phyloP scores from a whole-genome alignment of 225 moss, liverwort and hornwort species.

The Polytrichum formosum region DNA sequence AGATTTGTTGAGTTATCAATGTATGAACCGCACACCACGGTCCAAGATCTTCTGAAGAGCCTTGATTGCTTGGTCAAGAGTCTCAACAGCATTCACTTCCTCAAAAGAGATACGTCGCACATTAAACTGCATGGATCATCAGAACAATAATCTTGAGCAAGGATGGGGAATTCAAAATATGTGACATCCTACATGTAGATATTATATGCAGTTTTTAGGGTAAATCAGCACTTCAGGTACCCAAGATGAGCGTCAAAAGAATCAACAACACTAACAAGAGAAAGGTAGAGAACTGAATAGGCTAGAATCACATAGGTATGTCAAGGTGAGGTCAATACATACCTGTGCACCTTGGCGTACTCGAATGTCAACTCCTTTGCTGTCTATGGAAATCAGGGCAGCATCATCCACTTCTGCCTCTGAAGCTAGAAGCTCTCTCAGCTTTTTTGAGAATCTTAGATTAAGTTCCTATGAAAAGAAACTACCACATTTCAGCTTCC shows the following conservation, averaged over 20 bases:
- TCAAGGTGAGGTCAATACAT: neutral
- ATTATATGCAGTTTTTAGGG: neutral
- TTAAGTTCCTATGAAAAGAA: conserved; percentile 55
- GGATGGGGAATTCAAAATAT: neutral
- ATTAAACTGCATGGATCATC: conserved; percentile 46
- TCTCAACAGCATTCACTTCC: conserved; percentile 55
- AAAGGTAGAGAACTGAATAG: neutral
- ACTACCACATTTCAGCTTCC: neutral
- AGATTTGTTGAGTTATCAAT: neutral
- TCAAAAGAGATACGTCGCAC: conserved; percentile 69
- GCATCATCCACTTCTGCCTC: conserved; percentile 69
- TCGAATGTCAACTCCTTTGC: conserved; percentile 75
- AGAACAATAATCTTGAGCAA: neutral
- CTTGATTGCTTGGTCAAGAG: conserved; percentile 49
- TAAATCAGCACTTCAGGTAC: neutral
- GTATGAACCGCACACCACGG: neutral
- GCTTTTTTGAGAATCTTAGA: conserved; percentile 44
- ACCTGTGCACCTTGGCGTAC: conserved; percentile 76
- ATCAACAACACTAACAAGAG: neutral
- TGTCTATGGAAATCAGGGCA: conserved; percentile 72
- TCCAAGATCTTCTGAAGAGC: conserved; percentile 67
- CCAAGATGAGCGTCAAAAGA: neutral
- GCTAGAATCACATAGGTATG: neutral
- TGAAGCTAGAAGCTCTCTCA: conserved; percentile 42
- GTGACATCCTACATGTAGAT: neutral